phyloP scores from a whole-genome alignment of 179 eudicot species.

The Beta corolliflora region DNA sequence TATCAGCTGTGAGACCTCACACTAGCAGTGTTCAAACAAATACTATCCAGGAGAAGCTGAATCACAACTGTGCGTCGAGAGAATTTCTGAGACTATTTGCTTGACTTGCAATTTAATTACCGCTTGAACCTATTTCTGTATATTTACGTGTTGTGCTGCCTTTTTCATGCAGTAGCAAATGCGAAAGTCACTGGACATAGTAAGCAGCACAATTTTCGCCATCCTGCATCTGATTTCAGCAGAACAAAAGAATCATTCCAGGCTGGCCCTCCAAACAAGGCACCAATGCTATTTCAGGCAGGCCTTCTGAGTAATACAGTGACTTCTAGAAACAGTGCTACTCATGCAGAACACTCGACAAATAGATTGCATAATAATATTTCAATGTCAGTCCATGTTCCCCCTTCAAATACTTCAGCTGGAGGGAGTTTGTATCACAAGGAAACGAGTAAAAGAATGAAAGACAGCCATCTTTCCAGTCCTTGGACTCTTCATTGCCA shows the following conservation, averaged over 20 bases:
- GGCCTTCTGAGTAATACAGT: slow-evolving; percentile 24
- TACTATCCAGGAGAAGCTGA: slow-evolving; percentile 37
- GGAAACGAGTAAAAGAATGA: slow-evolving; percentile 23
- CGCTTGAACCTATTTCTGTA: background rate
- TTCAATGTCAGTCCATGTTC: slow-evolving; percentile 24
- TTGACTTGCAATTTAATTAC: background rate
- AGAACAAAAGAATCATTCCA: slow-evolving; percentile 32
- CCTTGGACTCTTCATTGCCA: slow-evolving; percentile 32
- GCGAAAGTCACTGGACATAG: slow-evolving; percentile 22
- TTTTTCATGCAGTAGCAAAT: slow-evolving; percentile 40
- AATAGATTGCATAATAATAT: slow-evolving; percentile 29
- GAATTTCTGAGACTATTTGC: slow-evolving; percentile 17
- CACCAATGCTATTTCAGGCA: slow-evolving; percentile 26
- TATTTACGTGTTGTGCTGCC: slow-evolving; percentile 15
- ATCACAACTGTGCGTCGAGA: slow-evolving; percentile 42
- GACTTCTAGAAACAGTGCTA: slow-evolving; percentile 26
- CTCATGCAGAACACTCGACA: slow-evolving; percentile 27
- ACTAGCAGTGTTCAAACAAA: slow-evolving; percentile 31
- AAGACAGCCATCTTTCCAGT: slow-evolving; percentile 22
- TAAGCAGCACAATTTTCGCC: slow-evolving; percentile 27
- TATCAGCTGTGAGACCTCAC: slow-evolving; percentile 31
- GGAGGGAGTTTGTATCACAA: slow-evolving; percentile 27
- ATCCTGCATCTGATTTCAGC: slow-evolving; percentile 33
- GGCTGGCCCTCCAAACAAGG: slow-evolving; percentile 25
- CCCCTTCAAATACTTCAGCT: slow-evolving; percentile 29